Base-by-base conservation (phyloP, 768 basidiomycete genomes). In the Lactifluus hygrophoroides region DNA sequence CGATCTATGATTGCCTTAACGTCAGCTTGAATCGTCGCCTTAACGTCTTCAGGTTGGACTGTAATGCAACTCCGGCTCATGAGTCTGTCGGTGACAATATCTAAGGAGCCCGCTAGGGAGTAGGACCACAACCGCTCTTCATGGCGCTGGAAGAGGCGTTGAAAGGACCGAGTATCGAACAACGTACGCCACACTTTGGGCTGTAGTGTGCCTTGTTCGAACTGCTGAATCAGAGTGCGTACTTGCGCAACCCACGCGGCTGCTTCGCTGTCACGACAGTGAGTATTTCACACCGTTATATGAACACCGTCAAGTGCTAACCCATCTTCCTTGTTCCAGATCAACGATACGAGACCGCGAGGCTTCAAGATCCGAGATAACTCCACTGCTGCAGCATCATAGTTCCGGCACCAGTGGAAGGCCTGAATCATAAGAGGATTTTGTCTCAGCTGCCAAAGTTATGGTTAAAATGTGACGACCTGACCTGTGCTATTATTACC, bases 281-380 rank as follows among this genome's bases (percentile, higher is more conserved):
- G n/a, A 47, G 38, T 42, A 34, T 34, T 40, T 38, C 16, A 19
- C 1, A 11, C 21, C 17, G 10, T 14, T 10, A 40, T 50, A 62
- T 19, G 58, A 19, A 19, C 44, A 16, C 42, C 32, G 4, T 28
- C 11, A 46, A 27, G 30, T 23, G 57, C 72, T 46, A 58, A 84
- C 85, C 86, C 76, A 70, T 92, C 85, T 69, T 96, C 94, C 30
- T 94, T 73, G 72, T 96, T 97, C 94, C 94, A 97, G 47, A 94
- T 82, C 56, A 90, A 77, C 5, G 78, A 84, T 17, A 88, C 77
- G 1, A 77, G 70, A 2, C 90, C 90, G n/a, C 72, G 71, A 0
- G 89, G 86, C 67, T 87, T 88, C 49, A 96, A 76, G 62, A 94
- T 81, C 32, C 91, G 82, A 8, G 82, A 78, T 64, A 95, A 89